Base-by-base conservation (phyloP, 306 rosid genomes). In the Pterocarpus macrocarpus region DNA sequence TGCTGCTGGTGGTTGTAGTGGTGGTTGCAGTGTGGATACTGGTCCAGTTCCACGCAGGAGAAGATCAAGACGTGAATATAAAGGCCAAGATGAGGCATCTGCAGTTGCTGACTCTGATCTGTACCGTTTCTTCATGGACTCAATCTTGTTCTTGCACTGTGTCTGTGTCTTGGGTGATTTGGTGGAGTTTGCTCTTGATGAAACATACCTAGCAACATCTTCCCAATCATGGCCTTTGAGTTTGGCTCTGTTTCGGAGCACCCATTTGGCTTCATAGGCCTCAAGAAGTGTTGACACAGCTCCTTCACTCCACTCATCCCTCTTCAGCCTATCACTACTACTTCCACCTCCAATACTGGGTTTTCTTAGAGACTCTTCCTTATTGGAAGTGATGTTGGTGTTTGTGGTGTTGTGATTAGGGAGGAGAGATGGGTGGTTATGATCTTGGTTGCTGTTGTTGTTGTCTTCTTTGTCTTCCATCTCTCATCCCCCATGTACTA, bases 231-330 rank as follows among this genome's bases (percentile, higher is more conserved):
- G 98, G 15, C 99, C 98, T 39, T 93, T 96, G 69, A 96, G 97
- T 66, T 96, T 93, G 3, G 98, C 99, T 81, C 99, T 83, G 52
- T 96, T 96, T 56, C 99, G 76, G 0, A 96, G 91, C 1, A 89
- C 87, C 99, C 99, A 96, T 87, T 93, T 96, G 44, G 84, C 35
- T 71, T 93, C 97, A 33, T 96, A 93, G 6, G 94, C 97, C 52
- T 96, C 98, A 64, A 96, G 88, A 28, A 96, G 97, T n/a, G 86
- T 87, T 0, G 97, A 84, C 33, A 96, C 98, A 0, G 98, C 99
- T 7, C 99, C 99, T 87, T 96, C 99, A 79, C 99, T 96, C 98
- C 99, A 96, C 83, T 96, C 99, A 79, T 96, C 99, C 43, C 99
- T 86, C 83, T 96, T 96, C 12, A 93, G 34, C 62, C 97, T 87